Base-by-base conservation (phyloP, 805 yeast genomes). In the Citeromyces nyonsensis region DNA sequence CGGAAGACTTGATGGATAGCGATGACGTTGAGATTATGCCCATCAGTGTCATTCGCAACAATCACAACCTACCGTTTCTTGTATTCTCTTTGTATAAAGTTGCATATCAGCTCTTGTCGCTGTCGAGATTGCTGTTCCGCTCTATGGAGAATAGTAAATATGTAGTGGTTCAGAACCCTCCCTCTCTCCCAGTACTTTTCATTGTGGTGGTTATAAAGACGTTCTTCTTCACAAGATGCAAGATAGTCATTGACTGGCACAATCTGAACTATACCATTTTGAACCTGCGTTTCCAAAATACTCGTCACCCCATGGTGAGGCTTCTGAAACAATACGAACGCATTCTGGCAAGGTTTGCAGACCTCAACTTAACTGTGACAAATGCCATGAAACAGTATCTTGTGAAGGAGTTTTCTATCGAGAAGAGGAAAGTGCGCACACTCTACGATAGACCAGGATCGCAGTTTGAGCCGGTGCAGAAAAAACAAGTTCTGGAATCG, bases 191-290 rank as follows among this genome's bases (percentile, higher is more conserved):
- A 0, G 59, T 84, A 3, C 53, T 91, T 10, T 67, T 80, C 0
- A 57, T 86, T 2, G 63, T 72, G 0, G 65, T 78, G 2, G 14
- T 75, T 1, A 72, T 68, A 46, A 66, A 69, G 36, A 51, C 57
- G 29, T 25, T 69, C 11, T 52, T 60, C 37, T 48, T 39, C 26
- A 54, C 57, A 9, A 63, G 72, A 2, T 61, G 86, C 4, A 63
- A 66, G 44, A 52, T 88, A 15, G 64, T 91, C 13, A 69, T 91
- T 31, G 99, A 91, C 54, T 91, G 98, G 98, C 99, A 91, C 53
- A 91, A 91, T 52, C 61, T 91, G 43, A 94, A 93, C 27, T 88
- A 70, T 51, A 69, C 94, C 2, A 82, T 91, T 18, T 54, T 91
- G 36, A 75, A 78, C 33, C 49, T 88, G 45, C 73, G 73, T 42